Conservation (phyloP, 106 monocot species). For the Alisma plantagoaquatica region DNA sequence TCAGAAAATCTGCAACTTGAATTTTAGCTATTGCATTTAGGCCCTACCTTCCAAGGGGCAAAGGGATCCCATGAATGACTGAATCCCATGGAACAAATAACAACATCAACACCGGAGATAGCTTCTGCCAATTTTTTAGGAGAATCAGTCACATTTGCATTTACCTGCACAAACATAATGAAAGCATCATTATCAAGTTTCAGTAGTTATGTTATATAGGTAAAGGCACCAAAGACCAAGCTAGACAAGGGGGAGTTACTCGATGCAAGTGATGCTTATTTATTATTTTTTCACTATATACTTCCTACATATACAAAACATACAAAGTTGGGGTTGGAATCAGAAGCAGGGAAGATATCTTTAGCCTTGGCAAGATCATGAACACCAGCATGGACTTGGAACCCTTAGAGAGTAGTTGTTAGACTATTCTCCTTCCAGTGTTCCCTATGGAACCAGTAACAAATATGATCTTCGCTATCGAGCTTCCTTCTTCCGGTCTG, state of each 20-base stretch:
- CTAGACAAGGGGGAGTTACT: neutral
- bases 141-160: constrained; percentile 39
- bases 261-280: neutral
- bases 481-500: too few relatives aligned
- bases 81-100: constrained; percentile 65
- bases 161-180: constrained; percentile 23
- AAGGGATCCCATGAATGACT: constrained; percentile 52
- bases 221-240: too few relatives aligned
- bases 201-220: too few relatives aligned
- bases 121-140: constrained; percentile 39
- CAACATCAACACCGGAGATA: constrained; percentile 52
- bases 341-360: constrained; percentile 22
- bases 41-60: constrained; percentile 71
- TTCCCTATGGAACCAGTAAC: constrained; percentile 65
- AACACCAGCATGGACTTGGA: constrained; percentile 43
- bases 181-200: too few relatives aligned
- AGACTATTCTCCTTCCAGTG: constrained; percentile 60
- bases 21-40: too few relatives aligned
- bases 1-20: too few relatives aligned
- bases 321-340: constrained; percentile 49
- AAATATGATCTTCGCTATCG: constrained; percentile 34
- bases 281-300: too few relatives aligned
- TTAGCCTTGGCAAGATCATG: constrained; percentile 42
- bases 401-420: constrained; percentile 53
- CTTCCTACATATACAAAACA: too few relatives aligned